These are phyloP conservation scores for Dothistroma pini DNA, from an alignment of 2,329 filamentous ascomycete genomes.

Conservation along the genomic window DNA sequence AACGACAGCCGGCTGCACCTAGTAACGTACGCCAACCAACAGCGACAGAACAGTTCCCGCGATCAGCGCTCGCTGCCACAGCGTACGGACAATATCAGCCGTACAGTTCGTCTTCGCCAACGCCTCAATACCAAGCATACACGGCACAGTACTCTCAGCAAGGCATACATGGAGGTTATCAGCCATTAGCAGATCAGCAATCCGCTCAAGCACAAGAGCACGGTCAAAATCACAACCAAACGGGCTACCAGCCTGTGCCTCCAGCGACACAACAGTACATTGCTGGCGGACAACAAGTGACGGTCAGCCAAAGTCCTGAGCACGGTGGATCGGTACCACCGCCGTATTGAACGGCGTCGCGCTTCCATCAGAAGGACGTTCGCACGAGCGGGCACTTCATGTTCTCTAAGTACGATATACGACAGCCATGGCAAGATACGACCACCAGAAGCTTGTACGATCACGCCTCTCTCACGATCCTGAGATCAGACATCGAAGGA, in stretches of 20 bases:
- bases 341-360: constrained; percentile 4
- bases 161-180: constrained; percentile 15
- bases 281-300: constrained; percentile 7
- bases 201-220: constrained; percentile 9
- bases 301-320: neutral
- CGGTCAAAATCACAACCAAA: constrained; percentile 5
- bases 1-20: constrained; percentile 11
- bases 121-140: constrained; percentile 26
- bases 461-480: neutral
- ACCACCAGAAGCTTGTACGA: neutral
- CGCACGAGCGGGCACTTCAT: neutral
- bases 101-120: constrained; percentile 23
- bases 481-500: neutral
- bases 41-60: constrained; percentile 15
- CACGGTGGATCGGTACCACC: constrained; percentile 6
- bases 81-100: constrained; percentile 28
- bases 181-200: constrained; percentile 16
- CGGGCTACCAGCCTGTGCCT: neutral
- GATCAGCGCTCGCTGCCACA: constrained; percentile 21
- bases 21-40: constrained; percentile 9
- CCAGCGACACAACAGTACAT: constrained; percentile 13
- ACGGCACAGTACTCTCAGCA: constrained; percentile 20
- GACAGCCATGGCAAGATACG: neutral
- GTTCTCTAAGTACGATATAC: neutral
- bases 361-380: neutral